Conservation (phyloP, 768 basidiomycete genomes). For the Panaeolus cyanescens region DNA sequence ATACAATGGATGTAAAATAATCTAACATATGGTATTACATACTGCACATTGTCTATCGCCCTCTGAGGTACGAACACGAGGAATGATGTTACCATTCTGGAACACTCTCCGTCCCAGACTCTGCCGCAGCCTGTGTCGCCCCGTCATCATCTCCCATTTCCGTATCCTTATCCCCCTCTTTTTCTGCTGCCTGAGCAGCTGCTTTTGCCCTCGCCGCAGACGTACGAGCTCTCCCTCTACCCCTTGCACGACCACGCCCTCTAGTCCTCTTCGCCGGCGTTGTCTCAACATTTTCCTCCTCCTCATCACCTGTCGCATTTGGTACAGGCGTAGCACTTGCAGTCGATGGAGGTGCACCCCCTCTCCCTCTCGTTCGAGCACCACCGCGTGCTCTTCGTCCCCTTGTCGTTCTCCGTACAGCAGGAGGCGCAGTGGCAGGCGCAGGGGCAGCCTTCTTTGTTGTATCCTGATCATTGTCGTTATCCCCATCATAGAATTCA, state of each 20-base stretch:
- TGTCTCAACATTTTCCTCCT: conserved; percentile 17
- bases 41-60: neutral
- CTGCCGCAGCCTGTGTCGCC: neutral
- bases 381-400: conserved; percentile 25
- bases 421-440: conserved; percentile 20
- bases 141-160: neutral
- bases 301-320: conserved; percentile 15
- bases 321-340: conserved; percentile 12
- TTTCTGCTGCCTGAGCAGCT: conserved; percentile 18
- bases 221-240: conserved; percentile 34
- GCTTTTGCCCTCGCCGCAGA: conserved; percentile 27
- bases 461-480: conserved; percentile 60
- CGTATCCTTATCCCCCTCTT: conserved; percentile 4
- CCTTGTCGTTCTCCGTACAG: conserved; percentile 25
- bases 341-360: conserved; percentile 11
- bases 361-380: conserved; percentile 21
- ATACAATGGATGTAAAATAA: neutral
- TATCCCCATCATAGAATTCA: conserved; percentile 75
- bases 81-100: neutral
- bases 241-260: conserved; percentile 35
- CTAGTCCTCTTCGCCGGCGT: conserved; percentile 28
- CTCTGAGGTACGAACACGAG: neutral
- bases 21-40: neutral
- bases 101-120: neutral
- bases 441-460: conserved; percentile 21